A percentile compares a stretch with the other conserved stretches of the same genome.
These are phyloP conservation scores for Parathielavia appendiculata DNA, from an alignment of 495 filamentous ascomycete genomes.

Conservation along the genomic window DNA sequence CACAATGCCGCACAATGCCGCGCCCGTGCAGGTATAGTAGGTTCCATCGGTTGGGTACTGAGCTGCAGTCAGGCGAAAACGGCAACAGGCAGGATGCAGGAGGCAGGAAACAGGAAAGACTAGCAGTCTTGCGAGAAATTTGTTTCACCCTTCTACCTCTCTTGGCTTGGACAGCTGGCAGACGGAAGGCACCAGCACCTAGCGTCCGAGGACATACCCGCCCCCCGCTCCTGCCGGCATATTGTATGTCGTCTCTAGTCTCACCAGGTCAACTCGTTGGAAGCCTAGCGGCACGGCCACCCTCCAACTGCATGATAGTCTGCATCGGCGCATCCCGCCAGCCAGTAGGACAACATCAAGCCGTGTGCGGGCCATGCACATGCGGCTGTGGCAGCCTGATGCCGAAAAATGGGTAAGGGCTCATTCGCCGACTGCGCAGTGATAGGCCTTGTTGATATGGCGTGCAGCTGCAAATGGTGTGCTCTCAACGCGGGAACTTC, in stretches of 20 bases:
- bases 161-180: no score
- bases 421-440: neutral
- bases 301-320: conserved; percentile 8
- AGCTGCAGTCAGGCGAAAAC: no score
- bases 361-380: neutral
- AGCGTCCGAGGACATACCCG: neutral
- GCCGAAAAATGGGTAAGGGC: conserved; percentile 10
- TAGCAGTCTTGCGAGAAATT: no score
- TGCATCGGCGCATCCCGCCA: neutral
- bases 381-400: conserved; percentile 12
- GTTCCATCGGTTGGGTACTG: no score
- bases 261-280: neutral
- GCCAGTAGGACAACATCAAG: neutral
- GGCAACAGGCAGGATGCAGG: no score
- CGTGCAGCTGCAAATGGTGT: neutral
- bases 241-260: conserved; percentile 2
- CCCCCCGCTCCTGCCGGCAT: neutral
- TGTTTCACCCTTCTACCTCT: no score
- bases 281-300: neutral
- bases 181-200: no score
- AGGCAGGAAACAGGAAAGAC: no score
- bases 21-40: no score
- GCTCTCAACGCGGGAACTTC: neutral
- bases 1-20: no score
- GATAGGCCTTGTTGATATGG: neutral